Evolutionary conservation across 768 basidiomycete genomes (phyloP).

Genomic region (Trametes elegans): DNA sequence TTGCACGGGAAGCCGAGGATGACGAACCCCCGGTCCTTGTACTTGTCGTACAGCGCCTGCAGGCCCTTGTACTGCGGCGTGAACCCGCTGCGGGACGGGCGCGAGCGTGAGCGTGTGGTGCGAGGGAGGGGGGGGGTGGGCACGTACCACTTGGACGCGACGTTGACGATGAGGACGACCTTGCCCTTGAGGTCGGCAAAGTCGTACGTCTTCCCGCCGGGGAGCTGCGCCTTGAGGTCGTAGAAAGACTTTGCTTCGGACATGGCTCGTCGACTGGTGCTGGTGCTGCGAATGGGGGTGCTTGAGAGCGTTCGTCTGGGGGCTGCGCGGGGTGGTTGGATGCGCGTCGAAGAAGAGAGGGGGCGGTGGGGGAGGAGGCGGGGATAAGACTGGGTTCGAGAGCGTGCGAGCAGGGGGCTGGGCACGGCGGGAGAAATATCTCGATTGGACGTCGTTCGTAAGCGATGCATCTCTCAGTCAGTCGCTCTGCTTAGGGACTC

Average conservation of each 20-base stretch:
- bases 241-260: slow-evolving; percentile 47
- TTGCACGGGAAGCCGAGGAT: slow-evolving; percentile 93
- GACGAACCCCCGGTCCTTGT: slow-evolving; percentile 70
- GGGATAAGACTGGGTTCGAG: not conserved
- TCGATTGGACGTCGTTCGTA: not conserved
- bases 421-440: not conserved
- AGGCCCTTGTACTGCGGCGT: slow-evolving; percentile 82
- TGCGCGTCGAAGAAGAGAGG: not conserved
- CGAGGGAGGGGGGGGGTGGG: not conserved
- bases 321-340: not conserved
- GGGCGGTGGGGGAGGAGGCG: not conserved
- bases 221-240: slow-evolving; percentile 63
- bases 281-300: not conserved
- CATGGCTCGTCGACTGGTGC: slow-evolving; percentile 8
- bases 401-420: not conserved
- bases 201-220: slow-evolving; percentile 51
- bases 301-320: not conserved
- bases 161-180: slow-evolving; percentile 76
- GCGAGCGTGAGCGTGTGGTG: not conserved
- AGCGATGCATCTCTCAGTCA: not conserved
- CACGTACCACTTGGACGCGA: slow-evolving; percentile 71
- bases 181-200: slow-evolving; percentile 75
- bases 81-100: slow-evolving; percentile 56
- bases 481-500: too few species aligned
- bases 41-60: slow-evolving; percentile 77